phyloP scores from a whole-genome alignment of 2,329 filamentous ascomycete species.

The Teratosphaeria destructans region DNA sequence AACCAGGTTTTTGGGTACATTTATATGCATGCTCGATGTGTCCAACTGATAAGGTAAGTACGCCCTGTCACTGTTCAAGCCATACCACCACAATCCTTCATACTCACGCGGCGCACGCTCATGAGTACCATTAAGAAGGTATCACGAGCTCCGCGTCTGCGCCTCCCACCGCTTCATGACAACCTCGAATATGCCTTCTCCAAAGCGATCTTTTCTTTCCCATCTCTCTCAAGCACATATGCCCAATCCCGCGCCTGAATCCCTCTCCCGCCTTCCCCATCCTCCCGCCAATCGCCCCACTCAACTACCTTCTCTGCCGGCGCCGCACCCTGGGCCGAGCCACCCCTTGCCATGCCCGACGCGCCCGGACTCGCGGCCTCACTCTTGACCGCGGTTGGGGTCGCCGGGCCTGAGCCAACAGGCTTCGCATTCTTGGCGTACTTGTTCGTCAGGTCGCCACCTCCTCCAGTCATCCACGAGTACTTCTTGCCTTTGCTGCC shows the following conservation, averaged over 20 bases:
- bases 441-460: conserved; percentile 30
- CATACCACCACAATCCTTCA: too few relatives aligned
- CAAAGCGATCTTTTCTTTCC: conserved; percentile 53
- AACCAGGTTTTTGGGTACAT: too few relatives aligned
- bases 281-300: conserved; percentile 48
- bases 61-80: too few relatives aligned
- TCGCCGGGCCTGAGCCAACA: conserved; percentile 14
- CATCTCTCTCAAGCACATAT: conserved; percentile 67
- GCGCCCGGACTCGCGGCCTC: neutral
- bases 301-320: conserved; percentile 14
- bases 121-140: too few relatives aligned
- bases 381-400: conserved; percentile 8
- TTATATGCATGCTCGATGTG: too few relatives aligned
- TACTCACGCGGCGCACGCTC: too few relatives aligned
- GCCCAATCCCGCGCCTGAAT: conserved; percentile 82
- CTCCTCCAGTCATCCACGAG: conserved; percentile 58
- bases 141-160: too few relatives aligned
- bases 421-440: neutral
- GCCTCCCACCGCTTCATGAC: neutral
- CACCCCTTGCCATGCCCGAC: conserved; percentile 4
- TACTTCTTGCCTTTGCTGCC: conserved; percentile 60
- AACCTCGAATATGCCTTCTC: conserved; percentile 38
- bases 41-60: too few relatives aligned
- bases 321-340: conserved; percentile 4
- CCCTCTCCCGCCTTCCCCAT: conserved; percentile 61